Evolutionary conservation across 768 basidiomycete species (phyloP), one percentile per base, ranked within the genome.

Genomic region (Lactifluus hygrophoroides): DNA sequence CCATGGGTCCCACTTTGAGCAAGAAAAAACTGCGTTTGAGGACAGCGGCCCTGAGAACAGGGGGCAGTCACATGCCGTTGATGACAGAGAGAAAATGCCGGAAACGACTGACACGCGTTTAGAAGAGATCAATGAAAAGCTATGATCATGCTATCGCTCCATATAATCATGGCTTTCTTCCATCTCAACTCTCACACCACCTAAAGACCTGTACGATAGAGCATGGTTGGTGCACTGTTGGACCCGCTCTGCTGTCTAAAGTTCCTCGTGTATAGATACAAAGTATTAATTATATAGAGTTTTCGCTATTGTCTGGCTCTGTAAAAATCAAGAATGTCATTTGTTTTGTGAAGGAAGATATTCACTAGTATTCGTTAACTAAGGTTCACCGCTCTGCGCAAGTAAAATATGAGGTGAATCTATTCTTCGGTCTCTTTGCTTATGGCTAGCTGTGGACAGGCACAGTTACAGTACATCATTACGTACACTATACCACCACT

Each of bases 1-100:
- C 52, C 70, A 71, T 59, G 70, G 69, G 45, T 66, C 49, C 6
- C 89, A 88, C 72, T 97, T 95, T 67, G 94, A 97, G 75, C 80
- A 86, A 61, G 79, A 83, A 66, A 86, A 85, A 70, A 69, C 84
- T 2, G 92, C 90, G 1, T 88, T 87, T 71, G 87, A 94, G 67
- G 78, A 84, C 60, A 89, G 89, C 55, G 88, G 69, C 0, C 79
- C 80, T 32, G 76, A 69, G 23, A 73, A 75, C 34, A 83, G 82
- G 32, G 75, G 75, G 23, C 68, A 69, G 40, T 25, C 10, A 27
- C 28, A 10, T n/a, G 27, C 16, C 7, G 6, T 30, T 40, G 25
- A 5, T 2, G 58, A 54, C 2, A 25, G 27, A 25, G 58, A 54
- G 23, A 50, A 28, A 25, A 4, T 14, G 17, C 32, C 10, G 10